Evolutionary conservation across 768 basidiomycete genomes (phyloP).

Genomic region (Phaffia tasmanica): DNA sequence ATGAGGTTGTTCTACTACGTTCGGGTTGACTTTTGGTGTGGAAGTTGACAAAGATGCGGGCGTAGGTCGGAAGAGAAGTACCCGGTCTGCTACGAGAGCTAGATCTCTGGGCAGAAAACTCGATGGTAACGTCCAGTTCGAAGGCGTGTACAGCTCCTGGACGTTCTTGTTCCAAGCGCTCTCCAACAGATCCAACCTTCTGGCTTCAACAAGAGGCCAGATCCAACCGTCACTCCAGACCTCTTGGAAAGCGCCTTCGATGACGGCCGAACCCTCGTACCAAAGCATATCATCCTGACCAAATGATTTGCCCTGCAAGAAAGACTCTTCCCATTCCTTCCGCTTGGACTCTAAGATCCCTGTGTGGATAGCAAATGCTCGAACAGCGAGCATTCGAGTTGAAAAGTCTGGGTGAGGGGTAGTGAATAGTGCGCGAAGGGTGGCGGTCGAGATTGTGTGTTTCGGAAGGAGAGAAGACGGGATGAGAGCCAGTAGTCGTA

Average conservation of each 20-base stretch:
- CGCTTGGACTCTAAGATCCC: conserved; percentile 51
- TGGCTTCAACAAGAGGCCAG: conserved; percentile 57
- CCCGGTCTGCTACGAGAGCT: conserved; percentile 43
- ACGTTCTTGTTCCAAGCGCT: conserved; percentile 40
- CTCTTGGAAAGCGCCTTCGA: conserved; percentile 30
- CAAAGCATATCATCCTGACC: conserved; percentile 50
- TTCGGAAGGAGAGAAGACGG: conserved; percentile 2
- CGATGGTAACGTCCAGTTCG: conserved; percentile 39
- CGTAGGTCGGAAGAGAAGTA: conserved; percentile 38
- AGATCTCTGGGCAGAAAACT: conserved; percentile 58
- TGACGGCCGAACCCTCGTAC: conserved; percentile 8
- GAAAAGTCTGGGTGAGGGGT: conserved; percentile 27
- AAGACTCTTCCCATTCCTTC: conserved; percentile 50
- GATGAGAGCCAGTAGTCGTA: conserved; percentile 23
- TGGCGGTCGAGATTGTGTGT: conserved; percentile 26
- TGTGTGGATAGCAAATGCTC: conserved; percentile 51
- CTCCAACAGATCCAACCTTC: conserved; percentile 47
- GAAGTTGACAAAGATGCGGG: conserved; percentile 27
- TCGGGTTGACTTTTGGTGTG: background rate
- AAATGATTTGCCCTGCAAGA: conserved; percentile 42
- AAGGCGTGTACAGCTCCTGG: conserved; percentile 18
- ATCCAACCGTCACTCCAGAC: conserved; percentile 64
- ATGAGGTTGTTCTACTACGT: conserved; percentile 23
- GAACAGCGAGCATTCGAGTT: conserved; percentile 52
- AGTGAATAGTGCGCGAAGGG: conserved; percentile 25